A percentile compares a stretch with the other conserved stretches of the same genome.
phyloP scores from a whole-genome alignment of 2,329 filamentous ascomycete species.

The Emergomyces orientalis region DNA sequence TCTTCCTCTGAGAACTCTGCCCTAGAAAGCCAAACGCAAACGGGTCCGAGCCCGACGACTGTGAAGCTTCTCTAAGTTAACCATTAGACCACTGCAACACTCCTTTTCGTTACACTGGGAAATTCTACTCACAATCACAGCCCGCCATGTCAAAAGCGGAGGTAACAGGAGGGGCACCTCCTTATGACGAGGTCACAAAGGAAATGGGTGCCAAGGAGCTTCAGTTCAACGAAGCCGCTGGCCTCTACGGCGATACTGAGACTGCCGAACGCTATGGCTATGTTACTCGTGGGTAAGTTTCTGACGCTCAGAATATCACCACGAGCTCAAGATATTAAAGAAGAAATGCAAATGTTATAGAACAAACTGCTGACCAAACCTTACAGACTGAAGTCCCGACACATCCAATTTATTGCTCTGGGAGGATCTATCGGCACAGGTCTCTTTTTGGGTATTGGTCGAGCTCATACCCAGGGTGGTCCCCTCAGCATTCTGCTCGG shows the following conservation, averaged over 20 bases:
- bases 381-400: conserved; percentile 41
- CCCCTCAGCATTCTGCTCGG: conserved; percentile 32
- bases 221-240: conserved; percentile 41
- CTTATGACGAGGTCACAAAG: conserved; percentile 15
- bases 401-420: conserved; percentile 52
- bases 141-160: conserved; percentile 4
- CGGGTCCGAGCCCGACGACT: neutral
- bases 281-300: conserved; percentile 40
- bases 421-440: conserved; percentile 51
- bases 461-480: conserved; percentile 42
- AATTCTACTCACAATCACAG: neutral
- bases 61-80: neutral
- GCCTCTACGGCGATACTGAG: conserved; percentile 44
- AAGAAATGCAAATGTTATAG: neutral
- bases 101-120: neutral
- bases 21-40: neutral
- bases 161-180: neutral
- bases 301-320: conserved; percentile 9
- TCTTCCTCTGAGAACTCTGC: neutral
- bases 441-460: conserved; percentile 47
- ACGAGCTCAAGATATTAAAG: neutral
- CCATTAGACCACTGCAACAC: neutral
- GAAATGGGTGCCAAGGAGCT: conserved; percentile 23
- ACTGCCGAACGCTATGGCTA: conserved; percentile 45
- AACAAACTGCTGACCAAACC: conserved; percentile 1